Evolutionary conservation across 805 yeast species (phyloP).

Genomic region (Candida sonorensis): DNA sequence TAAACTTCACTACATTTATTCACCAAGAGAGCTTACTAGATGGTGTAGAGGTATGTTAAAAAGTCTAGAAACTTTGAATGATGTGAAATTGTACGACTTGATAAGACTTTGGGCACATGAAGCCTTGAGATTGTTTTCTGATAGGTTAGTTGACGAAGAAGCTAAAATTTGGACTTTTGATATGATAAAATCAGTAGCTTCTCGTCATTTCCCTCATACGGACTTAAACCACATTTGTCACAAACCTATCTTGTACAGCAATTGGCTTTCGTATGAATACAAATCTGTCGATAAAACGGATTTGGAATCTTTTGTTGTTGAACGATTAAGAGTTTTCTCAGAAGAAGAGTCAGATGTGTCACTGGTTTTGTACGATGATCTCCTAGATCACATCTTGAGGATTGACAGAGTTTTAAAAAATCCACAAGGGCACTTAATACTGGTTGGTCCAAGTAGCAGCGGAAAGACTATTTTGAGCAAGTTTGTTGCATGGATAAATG

Average conservation of each 20-base stretch:
- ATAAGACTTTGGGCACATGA: conserved; percentile 76
- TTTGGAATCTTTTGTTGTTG: conserved; percentile 48
- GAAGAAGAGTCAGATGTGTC: conserved; percentile 69
- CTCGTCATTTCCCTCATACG: conserved; percentile 38
- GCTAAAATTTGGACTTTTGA: conserved; percentile 47
- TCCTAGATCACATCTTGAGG: conserved; percentile 67
- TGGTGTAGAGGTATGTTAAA: conserved; percentile 73
- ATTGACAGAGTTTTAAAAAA: conserved; percentile 79
- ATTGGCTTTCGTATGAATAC: conserved; percentile 67
- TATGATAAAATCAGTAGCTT: conserved; percentile 28
- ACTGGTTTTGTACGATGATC: conserved; percentile 58
- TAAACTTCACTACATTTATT: conserved; percentile 62
- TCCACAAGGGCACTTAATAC: conserved; percentile 83
- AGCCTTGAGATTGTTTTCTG: conserved; percentile 70
- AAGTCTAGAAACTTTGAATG: conserved; percentile 15
- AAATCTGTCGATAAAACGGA: conserved; percentile 43
- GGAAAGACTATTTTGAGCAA: conserved; percentile 73
- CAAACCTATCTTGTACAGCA: conserved; percentile 59
- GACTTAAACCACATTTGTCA: conserved; percentile 30
- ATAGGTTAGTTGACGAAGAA: conserved; percentile 44
- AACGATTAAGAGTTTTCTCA: conserved; percentile 61
- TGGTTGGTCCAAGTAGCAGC: conserved; percentile 76
- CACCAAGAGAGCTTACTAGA: conserved; percentile 88
- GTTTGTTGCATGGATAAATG: conserved; percentile 92
- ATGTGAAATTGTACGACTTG: conserved; percentile 35